Evolutionary conservation across 1,284 basidiomycete species (phyloP).

Genomic region (Cutaneotrichosporon daszewskae): DNA sequence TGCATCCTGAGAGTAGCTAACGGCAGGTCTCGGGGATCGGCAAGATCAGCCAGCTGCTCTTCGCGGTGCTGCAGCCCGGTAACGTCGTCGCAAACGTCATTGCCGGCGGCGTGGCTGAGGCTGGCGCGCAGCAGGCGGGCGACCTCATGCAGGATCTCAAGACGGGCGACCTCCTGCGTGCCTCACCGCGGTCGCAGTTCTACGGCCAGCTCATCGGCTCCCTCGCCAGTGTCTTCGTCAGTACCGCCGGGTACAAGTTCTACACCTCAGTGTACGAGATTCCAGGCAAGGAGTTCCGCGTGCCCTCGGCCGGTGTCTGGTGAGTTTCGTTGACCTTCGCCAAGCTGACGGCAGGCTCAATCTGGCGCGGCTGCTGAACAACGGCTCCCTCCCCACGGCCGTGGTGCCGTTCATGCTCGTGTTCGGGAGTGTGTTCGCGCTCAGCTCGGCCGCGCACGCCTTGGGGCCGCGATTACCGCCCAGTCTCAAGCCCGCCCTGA

Average conservation of each 20-base stretch:
- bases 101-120: constrained; percentile 92
- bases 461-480: too few relatives aligned
- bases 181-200: constrained; percentile 80
- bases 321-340: constrained; percentile 18
- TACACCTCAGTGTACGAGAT: constrained; percentile 77
- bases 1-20: not conserved
- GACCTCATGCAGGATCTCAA: constrained; percentile 99
- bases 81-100: constrained; percentile 94
- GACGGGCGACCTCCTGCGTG: constrained; percentile 82
- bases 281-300: constrained; percentile 80
- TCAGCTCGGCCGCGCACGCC: constrained; percentile 56
- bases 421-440: constrained; percentile 66
- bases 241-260: constrained; percentile 76
- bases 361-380: constrained; percentile 75
- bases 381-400: constrained; percentile 73
- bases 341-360: constrained; percentile 62
- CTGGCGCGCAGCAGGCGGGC: constrained; percentile 92
- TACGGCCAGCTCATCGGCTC: constrained; percentile 85
- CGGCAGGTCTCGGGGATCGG: constrained; percentile 72
- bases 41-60: constrained; percentile 89
- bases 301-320: constrained; percentile 78
- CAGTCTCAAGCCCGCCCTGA: constrained; percentile 3
- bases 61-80: constrained; percentile 88
- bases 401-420: constrained; percentile 72
- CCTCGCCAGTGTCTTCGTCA: constrained; percentile 78